Conservation (phyloP, 2,329 filamentous ascomycete genomes). For the Phialophora macrospora region DNA sequence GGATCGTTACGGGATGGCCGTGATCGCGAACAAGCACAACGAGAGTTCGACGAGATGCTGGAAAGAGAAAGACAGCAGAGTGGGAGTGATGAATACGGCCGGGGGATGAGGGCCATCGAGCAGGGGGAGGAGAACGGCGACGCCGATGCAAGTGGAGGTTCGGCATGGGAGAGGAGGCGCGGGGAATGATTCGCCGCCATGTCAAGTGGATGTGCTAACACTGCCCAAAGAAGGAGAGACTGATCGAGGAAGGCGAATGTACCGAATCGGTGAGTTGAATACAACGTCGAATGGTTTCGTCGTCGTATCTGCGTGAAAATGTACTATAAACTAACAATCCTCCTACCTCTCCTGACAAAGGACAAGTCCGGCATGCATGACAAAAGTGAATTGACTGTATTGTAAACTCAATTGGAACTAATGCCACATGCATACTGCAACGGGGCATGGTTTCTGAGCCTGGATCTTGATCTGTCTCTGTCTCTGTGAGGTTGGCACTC, state of each 20-base stretch:
- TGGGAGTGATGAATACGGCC: constrained; percentile 34
- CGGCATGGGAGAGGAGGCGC: constrained; percentile 30
- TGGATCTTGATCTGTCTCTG: background rate
- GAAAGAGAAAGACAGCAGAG: constrained; percentile 47
- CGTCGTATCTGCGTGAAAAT: background rate
- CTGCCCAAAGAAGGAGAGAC: background rate
- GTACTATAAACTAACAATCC: background rate
- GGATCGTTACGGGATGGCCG: background rate
- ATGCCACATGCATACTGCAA: background rate
- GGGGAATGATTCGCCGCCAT: background rate
- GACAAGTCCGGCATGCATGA: background rate
- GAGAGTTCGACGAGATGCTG: constrained; percentile 51
- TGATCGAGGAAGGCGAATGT: background rate
- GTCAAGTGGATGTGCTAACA: background rate
- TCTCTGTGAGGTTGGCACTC: no score
- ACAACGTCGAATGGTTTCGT: background rate
- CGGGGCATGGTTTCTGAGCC: background rate
- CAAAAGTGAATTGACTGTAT: background rate
- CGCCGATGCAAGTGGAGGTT: constrained; percentile 2
- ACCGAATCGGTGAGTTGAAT: background rate
- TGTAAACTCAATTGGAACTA: background rate
- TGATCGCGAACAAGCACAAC: constrained; percentile 49
- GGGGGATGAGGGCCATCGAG: constrained; percentile 29
- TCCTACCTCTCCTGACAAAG: background rate
- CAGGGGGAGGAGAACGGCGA: constrained; percentile 20